Percentiles rank a stretch among this genome's conserved stretches.
These are phyloP conservation scores for Arthroderma uncinatum DNA, from an alignment of 2,329 filamentous ascomycete genomes.

Conservation along the genomic window DNA sequence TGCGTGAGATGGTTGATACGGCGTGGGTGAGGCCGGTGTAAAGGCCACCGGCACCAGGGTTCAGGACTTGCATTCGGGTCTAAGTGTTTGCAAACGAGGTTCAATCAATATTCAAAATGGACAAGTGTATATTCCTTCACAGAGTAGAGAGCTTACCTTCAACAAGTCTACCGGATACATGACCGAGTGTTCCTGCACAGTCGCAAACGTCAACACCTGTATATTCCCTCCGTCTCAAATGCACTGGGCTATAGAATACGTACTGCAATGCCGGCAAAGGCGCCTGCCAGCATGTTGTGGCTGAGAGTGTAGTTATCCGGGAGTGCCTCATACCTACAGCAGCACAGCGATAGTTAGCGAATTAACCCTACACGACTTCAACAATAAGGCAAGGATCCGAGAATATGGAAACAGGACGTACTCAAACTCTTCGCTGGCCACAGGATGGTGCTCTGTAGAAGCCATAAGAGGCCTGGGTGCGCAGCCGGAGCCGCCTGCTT, in stretches of 20 bases:
- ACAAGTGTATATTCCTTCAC: not conserved
- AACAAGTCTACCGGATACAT: slow-evolving; percentile 99
- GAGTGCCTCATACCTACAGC: slow-evolving; percentile 70
- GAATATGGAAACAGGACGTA: slow-evolving; percentile 27
- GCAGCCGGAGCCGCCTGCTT: slow-evolving; percentile 25
- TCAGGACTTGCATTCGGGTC: slow-evolving; percentile 97
- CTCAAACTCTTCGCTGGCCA: slow-evolving; percentile 37
- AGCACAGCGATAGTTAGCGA: slow-evolving; percentile 7
- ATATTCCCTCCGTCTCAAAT: not conserved
- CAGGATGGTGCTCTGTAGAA: slow-evolving; percentile 25
- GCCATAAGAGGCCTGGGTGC: slow-evolving; percentile 32
- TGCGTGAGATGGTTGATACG: slow-evolving; percentile 79
- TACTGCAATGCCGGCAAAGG: slow-evolving; percentile 93
- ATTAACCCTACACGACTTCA: not conserved
- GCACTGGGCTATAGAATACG: slow-evolving; percentile 24
- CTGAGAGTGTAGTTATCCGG: slow-evolving; percentile 87
- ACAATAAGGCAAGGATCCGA: not conserved
- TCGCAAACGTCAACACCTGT: slow-evolving; percentile 16
- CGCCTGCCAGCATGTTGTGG: slow-evolving; percentile 92
- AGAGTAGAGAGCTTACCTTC: slow-evolving; percentile 53
- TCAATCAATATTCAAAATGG: not conserved
- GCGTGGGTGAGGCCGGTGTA: slow-evolving; percentile 88
- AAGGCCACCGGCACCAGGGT: slow-evolving; percentile 65
- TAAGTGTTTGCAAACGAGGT: slow-evolving; percentile 30
- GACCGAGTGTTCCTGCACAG: slow-evolving; percentile 75